Percentiles rank a stretch among this genome's conserved stretches.
phyloP scores from a whole-genome alignment of 2,329 filamentous ascomycete species.

The Exophiala mesophila region DNA sequence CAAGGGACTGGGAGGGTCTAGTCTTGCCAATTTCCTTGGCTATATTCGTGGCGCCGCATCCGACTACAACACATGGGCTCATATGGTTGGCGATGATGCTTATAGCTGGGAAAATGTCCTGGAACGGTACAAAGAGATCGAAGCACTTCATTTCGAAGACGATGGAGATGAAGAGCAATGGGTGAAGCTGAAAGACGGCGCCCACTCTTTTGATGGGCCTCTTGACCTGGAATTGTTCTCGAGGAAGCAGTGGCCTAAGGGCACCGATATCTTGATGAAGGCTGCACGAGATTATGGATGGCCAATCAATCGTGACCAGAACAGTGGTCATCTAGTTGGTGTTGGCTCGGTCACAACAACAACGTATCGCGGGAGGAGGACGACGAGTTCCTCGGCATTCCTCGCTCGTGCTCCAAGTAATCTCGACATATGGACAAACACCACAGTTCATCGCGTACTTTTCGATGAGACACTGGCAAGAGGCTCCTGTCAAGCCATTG shows the following conservation, averaged over 20 bases:
- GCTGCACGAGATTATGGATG: constrained; percentile 40
- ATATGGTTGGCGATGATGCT: constrained; percentile 49
- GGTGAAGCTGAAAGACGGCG: constrained; percentile 2
- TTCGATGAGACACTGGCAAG: constrained; percentile 34
- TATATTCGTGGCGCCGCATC: constrained; percentile 44
- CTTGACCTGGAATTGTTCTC: constrained; percentile 3
- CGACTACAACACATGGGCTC: constrained; percentile 51
- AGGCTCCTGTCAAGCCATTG: constrained; percentile 33
- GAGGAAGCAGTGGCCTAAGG: constrained; percentile 1
- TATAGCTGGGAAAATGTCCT: constrained; percentile 54
- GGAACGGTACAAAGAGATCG: constrained; percentile 48
- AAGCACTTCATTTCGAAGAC: constrained; percentile 32
- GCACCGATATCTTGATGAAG: constrained; percentile 2
- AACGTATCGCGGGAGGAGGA: constrained; percentile 42
- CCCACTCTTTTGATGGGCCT: constrained; percentile 1
- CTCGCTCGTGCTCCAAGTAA: constrained; percentile 44
- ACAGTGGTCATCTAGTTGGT: constrained; percentile 56
- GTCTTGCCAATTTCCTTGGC: constrained; percentile 51
- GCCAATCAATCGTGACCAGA: constrained; percentile 51
- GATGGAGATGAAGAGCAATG: constrained; percentile 4
- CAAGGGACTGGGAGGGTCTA: constrained; percentile 48
- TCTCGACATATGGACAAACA: constrained; percentile 35
- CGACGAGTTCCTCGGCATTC: constrained; percentile 47
- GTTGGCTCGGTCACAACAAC: constrained; percentile 49
- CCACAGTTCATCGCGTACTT: constrained; percentile 7